Base-by-base conservation (phyloP, 345 rosid species). In the Citrus sp. region DNA sequence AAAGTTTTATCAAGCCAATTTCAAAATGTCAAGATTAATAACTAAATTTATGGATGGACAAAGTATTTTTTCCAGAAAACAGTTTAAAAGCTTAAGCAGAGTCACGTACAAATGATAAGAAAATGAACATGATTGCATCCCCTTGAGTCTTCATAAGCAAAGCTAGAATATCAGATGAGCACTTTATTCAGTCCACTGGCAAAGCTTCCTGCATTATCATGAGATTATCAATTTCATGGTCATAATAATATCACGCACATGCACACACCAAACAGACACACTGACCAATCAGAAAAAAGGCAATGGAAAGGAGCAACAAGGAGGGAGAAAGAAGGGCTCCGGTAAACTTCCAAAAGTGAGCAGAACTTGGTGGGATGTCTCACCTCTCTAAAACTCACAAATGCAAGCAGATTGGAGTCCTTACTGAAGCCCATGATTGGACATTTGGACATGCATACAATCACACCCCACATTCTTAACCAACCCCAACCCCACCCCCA, bases 181-280 rank as follows among this genome's bases (percentile, higher is more conserved):
- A 46, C 72, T 72, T 79, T 81, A 84, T 84, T 84, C 67, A 71
- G 51, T 73, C 54, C 73, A 61, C 40, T 34, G 7, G 62, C 55
- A 70, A 40, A 55, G 71, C 78, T 40, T 56, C 80, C 84, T 79
- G 82, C 80, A 76, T 6, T n/a, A 42, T 34, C 54, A 75, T 7
- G 27, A 65, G 32, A 58, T 42, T 7, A 9, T 32, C 24, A 40
- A 73, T 46, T 79, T 65, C 74, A 70, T 12, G 10, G 38, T 16
- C 61, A 38, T 63, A 27, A 28, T 32, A 59, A 42, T 37, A 38
- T 54, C 37, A 8, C 22, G 37, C 10, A 68, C 63, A 46, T 38
- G 37, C 22, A 32, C 9, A 59, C 19, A 24, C 37, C 37, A 70
- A 38, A 27, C 34, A 73, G 68, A 35, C 14, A 27, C 2, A 32